phyloP scores from a whole-genome alignment of 805 yeast genomes.

The Spathaspora arborariae region DNA sequence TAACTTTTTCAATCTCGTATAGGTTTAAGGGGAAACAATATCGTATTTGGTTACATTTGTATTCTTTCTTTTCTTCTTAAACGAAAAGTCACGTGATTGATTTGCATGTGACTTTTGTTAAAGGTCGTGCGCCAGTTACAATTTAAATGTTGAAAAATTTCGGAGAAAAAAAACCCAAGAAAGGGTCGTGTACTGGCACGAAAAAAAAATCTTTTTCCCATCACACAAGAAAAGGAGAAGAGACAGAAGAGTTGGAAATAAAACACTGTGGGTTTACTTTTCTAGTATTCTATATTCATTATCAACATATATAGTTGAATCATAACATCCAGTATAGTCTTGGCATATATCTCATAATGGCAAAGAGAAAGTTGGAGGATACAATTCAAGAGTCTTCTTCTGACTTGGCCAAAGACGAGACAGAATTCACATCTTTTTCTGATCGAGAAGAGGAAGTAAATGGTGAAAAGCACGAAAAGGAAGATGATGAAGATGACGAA shows the following conservation, averaged over 20 bases:
- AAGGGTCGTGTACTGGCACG: not conserved
- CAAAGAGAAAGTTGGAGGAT: constrained; percentile 21
- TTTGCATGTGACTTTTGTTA: not conserved
- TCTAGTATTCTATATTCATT: not conserved
- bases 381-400: not conserved
- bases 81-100: not conserved
- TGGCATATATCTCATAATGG: constrained; percentile 14
- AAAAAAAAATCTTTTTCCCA: not conserved
- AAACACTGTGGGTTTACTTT: not conserved
- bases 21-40: not conserved
- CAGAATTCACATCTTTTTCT: constrained; percentile 5
- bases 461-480: constrained; percentile 23
- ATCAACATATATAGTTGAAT: not conserved
- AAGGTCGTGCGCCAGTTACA: not conserved
- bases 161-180: not conserved
- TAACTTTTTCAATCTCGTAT: not conserved
- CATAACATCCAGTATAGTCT: not conserved
- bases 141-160: not conserved
- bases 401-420: constrained; percentile 6
- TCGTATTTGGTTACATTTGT: too few species aligned
- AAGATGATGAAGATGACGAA: constrained; percentile 10
- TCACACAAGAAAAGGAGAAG: not conserved
- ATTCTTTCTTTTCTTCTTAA: too few species aligned
- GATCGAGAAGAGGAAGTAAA: constrained; percentile 10
- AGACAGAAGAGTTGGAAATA: not conserved